Base-by-base conservation (phyloP, 192 early-diverging fungal species). In the Mortierella hygrophila region DNA sequence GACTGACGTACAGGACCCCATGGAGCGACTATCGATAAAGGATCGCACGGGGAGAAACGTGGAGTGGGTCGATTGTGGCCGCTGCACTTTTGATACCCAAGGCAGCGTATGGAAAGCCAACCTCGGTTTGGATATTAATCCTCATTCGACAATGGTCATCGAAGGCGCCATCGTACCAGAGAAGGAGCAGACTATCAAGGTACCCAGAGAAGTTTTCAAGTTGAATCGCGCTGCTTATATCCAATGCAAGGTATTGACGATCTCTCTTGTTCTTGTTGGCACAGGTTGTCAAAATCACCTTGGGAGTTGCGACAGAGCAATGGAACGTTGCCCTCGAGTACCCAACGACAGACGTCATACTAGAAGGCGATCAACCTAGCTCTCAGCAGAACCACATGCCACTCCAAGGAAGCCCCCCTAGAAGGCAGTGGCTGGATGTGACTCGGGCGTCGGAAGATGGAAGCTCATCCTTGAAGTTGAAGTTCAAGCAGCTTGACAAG, bases 141-240 rank as follows among this genome's bases (percentile, higher is more conserved):
- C 90, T 35, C 87, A 89, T 29, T 83, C 83, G 60, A 92, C 88
- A 29, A 90, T 90, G 47, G 92, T 94, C 6, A 78, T 94, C 40
- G 94, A 96, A 85, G 91, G 93, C 4, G 57, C 74, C 8, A 65
- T 96, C 16, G 40, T 89, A 4, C 93, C 95, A 11, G 65, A 72
- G 38, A 90, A 91, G 32, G 90, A 92, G 41, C 89, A 91, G n/a
- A 91, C 91, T 52, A 26, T 96, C 13, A 93, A 93, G 86, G 93
- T 95, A 89, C 55, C 6, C 40, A 76, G 70, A 35, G 37, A 38
- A 89, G 13, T 52, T 21, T 52, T 52, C 49, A 6, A 18, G 49
- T 20, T 52, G 20, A 3, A 18, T 52, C 21, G 49, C 49, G 20
- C 49, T 52, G 49, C 49, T 21, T 2, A 52, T 52, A 20, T 6